Conservation (phyloP, 1,284 basidiomycete genomes). For the Prillingera fragicola region DNA sequence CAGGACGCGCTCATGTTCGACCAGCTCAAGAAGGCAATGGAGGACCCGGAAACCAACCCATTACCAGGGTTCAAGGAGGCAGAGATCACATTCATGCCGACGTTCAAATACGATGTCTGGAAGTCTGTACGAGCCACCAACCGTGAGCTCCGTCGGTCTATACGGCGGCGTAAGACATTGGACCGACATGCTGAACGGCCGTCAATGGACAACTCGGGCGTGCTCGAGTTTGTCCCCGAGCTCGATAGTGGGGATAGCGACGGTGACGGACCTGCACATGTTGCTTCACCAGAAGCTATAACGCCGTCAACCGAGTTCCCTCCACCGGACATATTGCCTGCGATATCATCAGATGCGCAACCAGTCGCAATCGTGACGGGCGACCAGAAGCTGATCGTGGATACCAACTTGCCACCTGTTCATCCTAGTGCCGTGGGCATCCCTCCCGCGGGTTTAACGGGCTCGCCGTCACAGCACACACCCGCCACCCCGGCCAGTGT, state of each 20-base stretch:
- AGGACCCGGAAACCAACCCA: conserved; percentile 35
- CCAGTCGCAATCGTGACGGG: too few relatives aligned
- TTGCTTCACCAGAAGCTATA: too few relatives aligned
- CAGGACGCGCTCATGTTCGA: conserved; percentile 53
- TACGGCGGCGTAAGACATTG: conserved; percentile 24
- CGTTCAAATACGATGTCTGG: conserved; percentile 52
- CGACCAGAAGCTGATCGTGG: too few relatives aligned
- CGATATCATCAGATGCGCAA: too few relatives aligned
- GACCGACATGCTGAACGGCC: conserved; percentile 11
- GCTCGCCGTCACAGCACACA: too few relatives aligned
- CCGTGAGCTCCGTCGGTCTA: conserved; percentile 27
- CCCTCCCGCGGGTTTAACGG: too few relatives aligned
- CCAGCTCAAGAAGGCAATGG: conserved; percentile 52
- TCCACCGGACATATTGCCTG: too few relatives aligned
- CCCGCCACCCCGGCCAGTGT: too few relatives aligned
- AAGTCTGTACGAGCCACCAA: conserved; percentile 48
- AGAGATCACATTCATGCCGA: conserved; percentile 50
- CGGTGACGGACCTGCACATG: conserved; percentile 1
- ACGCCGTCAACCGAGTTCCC: too few relatives aligned
- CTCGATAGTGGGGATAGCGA: conserved; percentile 1
- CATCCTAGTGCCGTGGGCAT: too few relatives aligned
- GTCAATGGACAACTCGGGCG: conserved; percentile 2
- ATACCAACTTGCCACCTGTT: too few relatives aligned
- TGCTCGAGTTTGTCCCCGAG: conserved; percentile 13
- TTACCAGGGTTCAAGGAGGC: conserved; percentile 51